These are phyloP conservation scores for Carpinus fangiana DNA, from an alignment of 306 rosid species.

Conservation along the genomic window DNA sequence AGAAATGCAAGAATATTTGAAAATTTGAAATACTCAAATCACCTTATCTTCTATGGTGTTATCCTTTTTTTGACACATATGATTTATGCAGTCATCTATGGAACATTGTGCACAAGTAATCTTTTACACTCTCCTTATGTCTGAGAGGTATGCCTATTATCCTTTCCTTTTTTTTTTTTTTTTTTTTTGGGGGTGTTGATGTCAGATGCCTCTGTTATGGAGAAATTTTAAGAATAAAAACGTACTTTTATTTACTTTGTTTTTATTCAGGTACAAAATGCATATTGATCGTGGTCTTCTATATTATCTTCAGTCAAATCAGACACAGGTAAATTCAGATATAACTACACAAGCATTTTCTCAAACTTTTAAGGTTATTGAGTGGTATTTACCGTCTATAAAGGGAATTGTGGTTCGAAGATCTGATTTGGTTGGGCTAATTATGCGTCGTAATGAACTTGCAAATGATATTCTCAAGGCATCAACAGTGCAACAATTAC, in stretches of 20 bases:
- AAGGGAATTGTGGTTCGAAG: constrained; percentile 82
- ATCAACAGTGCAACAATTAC: constrained; percentile 65
- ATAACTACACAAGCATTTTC: constrained; percentile 18
- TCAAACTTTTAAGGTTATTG: constrained; percentile 18
- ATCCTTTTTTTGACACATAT: constrained; percentile 24
- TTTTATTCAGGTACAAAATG: constrained; percentile 61
- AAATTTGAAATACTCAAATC: constrained; percentile 10
- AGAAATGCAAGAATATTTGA: constrained; percentile 22
- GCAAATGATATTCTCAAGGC: constrained; percentile 82
- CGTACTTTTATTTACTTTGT: constrained; percentile 20
- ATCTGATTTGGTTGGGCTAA: constrained; percentile 82
- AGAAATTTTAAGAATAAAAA: background rate
- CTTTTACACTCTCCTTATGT: constrained; percentile 85
- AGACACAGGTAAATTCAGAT: constrained; percentile 59
- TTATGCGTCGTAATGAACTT: constrained; percentile 90
- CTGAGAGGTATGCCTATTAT: constrained; percentile 65
- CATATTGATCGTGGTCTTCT: constrained; percentile 81
- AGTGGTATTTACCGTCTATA: constrained; percentile 19
- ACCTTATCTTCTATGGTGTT: constrained; percentile 17
- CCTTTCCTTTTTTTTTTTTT: background rate
- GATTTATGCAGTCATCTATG: constrained; percentile 62
- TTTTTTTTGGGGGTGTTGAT: background rate
- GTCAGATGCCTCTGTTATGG: background rate
- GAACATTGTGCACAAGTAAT: constrained; percentile 95
- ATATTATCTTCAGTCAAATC: constrained; percentile 82